Percentiles rank a stretch among this genome's conserved stretches.
phyloP scores from a whole-genome alignment of 306 rosid species.

The Aeschynomene evenia region DNA sequence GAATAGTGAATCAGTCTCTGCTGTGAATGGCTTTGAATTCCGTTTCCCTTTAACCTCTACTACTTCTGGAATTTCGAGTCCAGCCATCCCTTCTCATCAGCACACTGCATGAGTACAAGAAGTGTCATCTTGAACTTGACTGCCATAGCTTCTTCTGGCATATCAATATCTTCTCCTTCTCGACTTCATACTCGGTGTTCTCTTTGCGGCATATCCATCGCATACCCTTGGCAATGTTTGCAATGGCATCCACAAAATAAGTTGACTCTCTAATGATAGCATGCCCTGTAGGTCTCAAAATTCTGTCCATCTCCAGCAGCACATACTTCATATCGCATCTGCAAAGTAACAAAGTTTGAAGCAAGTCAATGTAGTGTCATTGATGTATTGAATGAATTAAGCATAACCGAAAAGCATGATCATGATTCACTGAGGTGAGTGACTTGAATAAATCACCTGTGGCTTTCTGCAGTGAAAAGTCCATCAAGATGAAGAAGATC shows the following conservation, averaged over 20 bases:
- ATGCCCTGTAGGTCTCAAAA: slow-evolving; percentile 72
- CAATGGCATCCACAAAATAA: slow-evolving; percentile 75
- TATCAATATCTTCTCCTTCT: slow-evolving; percentile 79
- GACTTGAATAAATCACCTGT: slow-evolving; percentile 57
- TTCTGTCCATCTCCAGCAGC: slow-evolving; percentile 93
- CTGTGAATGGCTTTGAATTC: slow-evolving; percentile 48
- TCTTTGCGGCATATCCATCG: slow-evolving; percentile 83
- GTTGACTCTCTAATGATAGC: slow-evolving; percentile 75
- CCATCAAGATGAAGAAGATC: slow-evolving; percentile 97
- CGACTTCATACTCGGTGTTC: slow-evolving; percentile 60
- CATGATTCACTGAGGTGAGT: not conserved
- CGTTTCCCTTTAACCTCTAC: slow-evolving; percentile 44
- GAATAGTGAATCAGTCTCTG: slow-evolving; percentile 50
- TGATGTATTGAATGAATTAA: not conserved
- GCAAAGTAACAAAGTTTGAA: slow-evolving; percentile 21
- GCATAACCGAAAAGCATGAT: not conserved
- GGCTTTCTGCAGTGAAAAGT: slow-evolving; percentile 85
- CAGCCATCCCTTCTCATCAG: slow-evolving; percentile 31
- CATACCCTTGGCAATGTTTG: slow-evolving; percentile 66
- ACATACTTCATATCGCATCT: slow-evolving; percentile 93
- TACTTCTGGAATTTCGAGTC: slow-evolving; percentile 32
- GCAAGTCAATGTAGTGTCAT: not conserved
- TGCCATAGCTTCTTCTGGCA: slow-evolving; percentile 96
- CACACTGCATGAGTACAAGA: slow-evolving; percentile 20
- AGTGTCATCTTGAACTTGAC: slow-evolving; percentile 56